Evolutionary conservation across 1,284 basidiomycete species (phyloP), one percentile per base, ranked within the genome.

Genomic region (Cutaneotrichosporon cyanovorans): DNA sequence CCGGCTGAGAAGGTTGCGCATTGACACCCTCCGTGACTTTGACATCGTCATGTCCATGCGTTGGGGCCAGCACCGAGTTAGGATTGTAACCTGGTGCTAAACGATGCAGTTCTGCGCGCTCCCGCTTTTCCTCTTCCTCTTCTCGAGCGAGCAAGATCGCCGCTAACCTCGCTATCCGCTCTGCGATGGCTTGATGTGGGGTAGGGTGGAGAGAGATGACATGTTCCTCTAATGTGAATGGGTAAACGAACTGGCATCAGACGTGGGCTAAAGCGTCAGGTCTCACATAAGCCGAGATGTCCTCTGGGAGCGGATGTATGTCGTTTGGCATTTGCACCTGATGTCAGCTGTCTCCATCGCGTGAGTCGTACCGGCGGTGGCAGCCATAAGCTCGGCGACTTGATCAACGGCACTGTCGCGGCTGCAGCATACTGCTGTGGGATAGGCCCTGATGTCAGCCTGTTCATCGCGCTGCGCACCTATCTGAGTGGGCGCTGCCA

Each of bases 231-330:
- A 95, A 78, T 0, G 87, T 85, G 74, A 87, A 92, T 2, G 90
- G 90, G 62, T 95, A 93, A 31, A 86, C 90, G 60, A 93, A 93
- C 90, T 95, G 62, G 10, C 12, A 20, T 40, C 10, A 38, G 40
- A 38, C 20, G 11, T 22, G 15, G 37, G 25, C 7, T 28, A 12
- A 28, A 28, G 25, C 25, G 8, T 28, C 4, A 1, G 9, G 18
- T 70, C 84, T 63, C 66, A 90, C 90, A 63, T 93, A 95, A 55
- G 85, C 80, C 4, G 81, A 83, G 10, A 95, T 83, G 44, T 85
- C 85, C 21, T 89, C 85, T 4, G 90, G 90, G 2, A 95, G 75
- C 0, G 90, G 90, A 60, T 93, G 90, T 18, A 93, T 87, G 62
- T 95, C 90, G 40, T 79, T 82, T 2, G 90, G 87, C 3, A 90